These are phyloP conservation scores for Phyllostachys edulis DNA, from an alignment of 176 grass and related monocot genomes.

Conservation along the genomic window DNA sequence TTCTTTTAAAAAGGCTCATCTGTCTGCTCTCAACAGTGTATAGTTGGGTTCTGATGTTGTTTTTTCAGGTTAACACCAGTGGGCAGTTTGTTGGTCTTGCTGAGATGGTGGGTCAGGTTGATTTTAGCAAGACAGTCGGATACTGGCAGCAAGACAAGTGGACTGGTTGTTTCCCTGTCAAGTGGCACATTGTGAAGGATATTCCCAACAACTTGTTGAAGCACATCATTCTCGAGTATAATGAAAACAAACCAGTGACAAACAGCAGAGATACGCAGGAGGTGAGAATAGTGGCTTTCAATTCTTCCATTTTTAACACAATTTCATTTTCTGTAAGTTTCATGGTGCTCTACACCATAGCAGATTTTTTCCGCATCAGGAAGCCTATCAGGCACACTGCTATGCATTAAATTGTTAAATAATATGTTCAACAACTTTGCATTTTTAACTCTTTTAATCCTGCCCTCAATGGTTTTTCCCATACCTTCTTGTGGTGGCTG, in stretches of 20 bases:
- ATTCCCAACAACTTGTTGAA: constrained; percentile 79
- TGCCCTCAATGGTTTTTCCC: constrained; percentile 1
- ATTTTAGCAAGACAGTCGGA: constrained; percentile 80
- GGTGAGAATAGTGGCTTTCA: constrained; percentile 37
- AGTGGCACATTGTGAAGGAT: constrained; percentile 98
- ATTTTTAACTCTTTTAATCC: constrained; percentile 17
- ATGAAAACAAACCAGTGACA: constrained; percentile 94
- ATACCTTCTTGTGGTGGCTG: constrained; percentile 1
- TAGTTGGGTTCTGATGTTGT: constrained; percentile 19
- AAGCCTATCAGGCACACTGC: not conserved
- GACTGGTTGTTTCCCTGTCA: constrained; percentile 89
- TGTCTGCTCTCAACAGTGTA: not conserved
- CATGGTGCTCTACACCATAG: not conserved
- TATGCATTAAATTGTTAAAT: not conserved
- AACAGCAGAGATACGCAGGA: constrained; percentile 95
- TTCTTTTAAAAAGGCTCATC: not conserved
- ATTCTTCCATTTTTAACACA: not conserved
- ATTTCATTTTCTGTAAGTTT: not conserved
- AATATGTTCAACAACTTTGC: not conserved
- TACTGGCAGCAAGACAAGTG: constrained; percentile 97
- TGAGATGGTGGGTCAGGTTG: constrained; percentile 76
- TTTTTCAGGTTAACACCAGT: constrained; percentile 73
- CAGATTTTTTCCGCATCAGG: not conserved
- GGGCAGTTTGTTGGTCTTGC: constrained; percentile 87
- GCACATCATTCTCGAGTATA: constrained; percentile 87